These are phyloP conservation scores for Myriosclerotinia duriaeana DNA, from an alignment of 2,329 filamentous ascomycete genomes.

Conservation along the genomic window DNA sequence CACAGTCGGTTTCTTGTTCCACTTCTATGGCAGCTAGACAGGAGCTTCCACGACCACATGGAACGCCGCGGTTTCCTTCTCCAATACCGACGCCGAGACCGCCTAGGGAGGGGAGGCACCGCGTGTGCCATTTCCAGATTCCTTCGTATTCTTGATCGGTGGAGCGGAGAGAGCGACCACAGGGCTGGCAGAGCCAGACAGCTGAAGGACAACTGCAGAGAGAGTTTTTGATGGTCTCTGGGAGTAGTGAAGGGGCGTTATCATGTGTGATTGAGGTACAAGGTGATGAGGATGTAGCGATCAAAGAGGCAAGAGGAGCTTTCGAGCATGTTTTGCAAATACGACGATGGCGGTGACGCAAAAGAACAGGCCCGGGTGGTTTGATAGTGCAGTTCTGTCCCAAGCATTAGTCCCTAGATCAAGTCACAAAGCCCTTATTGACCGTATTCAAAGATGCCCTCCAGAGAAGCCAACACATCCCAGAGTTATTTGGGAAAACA, in stretches of 20 bases:
- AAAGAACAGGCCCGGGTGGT: constrained; percentile 63
- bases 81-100: constrained; percentile 84
- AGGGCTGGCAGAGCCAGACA: constrained; percentile 85
- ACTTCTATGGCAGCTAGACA: constrained; percentile 77
- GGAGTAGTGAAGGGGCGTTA: constrained; percentile 51
- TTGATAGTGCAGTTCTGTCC: constrained; percentile 86
- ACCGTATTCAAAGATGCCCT: background rate
- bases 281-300: constrained; percentile 20
- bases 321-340: constrained; percentile 75
- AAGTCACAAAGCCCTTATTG: background rate
- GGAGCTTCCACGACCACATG: constrained; percentile 74
- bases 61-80: constrained; percentile 82
- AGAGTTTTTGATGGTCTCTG: constrained; percentile 39
- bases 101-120: constrained; percentile 77
- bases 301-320: constrained; percentile 62
- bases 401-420: constrained; percentile 18
- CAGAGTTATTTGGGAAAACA: constrained; percentile 38
- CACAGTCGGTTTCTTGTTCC: constrained; percentile 82
- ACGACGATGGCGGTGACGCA: constrained; percentile 76
- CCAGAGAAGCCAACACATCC: constrained; percentile 41
- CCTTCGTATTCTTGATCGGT: constrained; percentile 59
- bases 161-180: constrained; percentile 68
- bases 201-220: constrained; percentile 44
- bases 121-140: constrained; percentile 86
- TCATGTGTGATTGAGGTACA: background rate